phyloP scores from a whole-genome alignment of 1,284 basidiomycete genomes.

The Violaceomyces palustris region DNA sequence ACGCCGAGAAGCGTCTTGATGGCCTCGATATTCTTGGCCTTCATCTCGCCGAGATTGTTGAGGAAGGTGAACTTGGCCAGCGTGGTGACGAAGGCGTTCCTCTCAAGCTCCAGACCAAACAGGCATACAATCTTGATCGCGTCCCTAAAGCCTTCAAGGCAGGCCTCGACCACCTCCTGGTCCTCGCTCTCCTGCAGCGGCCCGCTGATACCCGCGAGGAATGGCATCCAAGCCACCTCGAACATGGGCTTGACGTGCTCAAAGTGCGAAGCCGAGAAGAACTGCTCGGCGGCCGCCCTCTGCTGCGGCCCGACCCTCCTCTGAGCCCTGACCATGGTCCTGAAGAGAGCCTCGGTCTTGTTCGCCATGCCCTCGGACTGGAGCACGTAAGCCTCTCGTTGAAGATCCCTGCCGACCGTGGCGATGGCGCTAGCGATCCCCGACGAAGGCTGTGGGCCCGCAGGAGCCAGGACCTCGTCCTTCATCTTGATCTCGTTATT shows the following conservation, averaged over 20 bases:
- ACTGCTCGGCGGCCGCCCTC: constrained; percentile 48
- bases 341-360: constrained; percentile 51
- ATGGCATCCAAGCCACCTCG: constrained; percentile 53
- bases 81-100: constrained; percentile 52
- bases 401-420: constrained; percentile 48
- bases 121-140: constrained; percentile 52
- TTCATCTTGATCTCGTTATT: constrained; percentile 53
- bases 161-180: constrained; percentile 41
- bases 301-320: constrained; percentile 43
- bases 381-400: constrained; percentile 49
- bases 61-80: constrained; percentile 53
- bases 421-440: constrained; percentile 45
- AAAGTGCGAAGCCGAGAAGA: constrained; percentile 51
- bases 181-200: constrained; percentile 51
- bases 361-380: constrained; percentile 52
- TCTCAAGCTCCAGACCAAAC: constrained; percentile 50
- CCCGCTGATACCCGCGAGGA: constrained; percentile 49
- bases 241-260: constrained; percentile 53
- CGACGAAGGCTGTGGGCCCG: constrained; percentile 13
- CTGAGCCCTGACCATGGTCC: constrained; percentile 52
- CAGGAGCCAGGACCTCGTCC: constrained; percentile 39
- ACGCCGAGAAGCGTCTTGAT: constrained; percentile 52
- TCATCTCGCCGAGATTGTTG: constrained; percentile 53
- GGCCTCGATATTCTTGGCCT: constrained; percentile 52
- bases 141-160: constrained; percentile 48